phyloP scores from a whole-genome alignment of 2,329 filamentous ascomycete genomes.

The Calonectria hongkongensis region DNA sequence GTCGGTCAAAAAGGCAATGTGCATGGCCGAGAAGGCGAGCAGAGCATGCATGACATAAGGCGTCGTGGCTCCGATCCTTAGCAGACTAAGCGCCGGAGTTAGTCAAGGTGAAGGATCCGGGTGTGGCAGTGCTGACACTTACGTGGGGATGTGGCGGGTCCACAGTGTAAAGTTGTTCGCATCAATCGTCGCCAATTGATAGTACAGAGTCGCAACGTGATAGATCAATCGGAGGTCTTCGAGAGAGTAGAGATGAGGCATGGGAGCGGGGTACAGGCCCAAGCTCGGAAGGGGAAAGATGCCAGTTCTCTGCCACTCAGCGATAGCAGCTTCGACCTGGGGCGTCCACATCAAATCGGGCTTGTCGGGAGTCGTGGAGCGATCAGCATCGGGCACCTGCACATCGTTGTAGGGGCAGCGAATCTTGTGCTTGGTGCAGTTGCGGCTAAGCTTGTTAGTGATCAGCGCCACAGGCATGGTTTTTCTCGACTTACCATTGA shows the following conservation, averaged over 20 bases:
- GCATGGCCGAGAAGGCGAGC: slow-evolving; percentile 94
- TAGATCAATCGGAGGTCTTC: slow-evolving; percentile 92
- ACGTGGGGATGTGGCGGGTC: slow-evolving; percentile 95
- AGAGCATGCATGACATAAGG: slow-evolving; percentile 96
- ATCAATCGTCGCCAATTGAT: slow-evolving; percentile 85
- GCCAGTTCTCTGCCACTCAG: slow-evolving; percentile 88
- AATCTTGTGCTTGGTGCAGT: slow-evolving; percentile 99
- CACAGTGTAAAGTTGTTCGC: slow-evolving; percentile 92
- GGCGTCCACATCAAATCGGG: slow-evolving; percentile 89
- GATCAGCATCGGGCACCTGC: slow-evolving; percentile 77
- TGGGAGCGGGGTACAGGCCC: slow-evolving; percentile 83
- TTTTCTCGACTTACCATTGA: slow-evolving; percentile 83
- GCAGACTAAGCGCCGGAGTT: slow-evolving; percentile 56
- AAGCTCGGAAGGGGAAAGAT: slow-evolving; percentile 90
- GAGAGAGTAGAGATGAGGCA: slow-evolving; percentile 82
- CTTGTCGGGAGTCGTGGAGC: slow-evolving; percentile 76
- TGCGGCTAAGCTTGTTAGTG: slow-evolving; percentile 78
- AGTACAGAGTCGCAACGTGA: slow-evolving; percentile 90
- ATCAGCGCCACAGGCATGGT: not conserved
- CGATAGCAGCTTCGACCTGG: slow-evolving; percentile 87
- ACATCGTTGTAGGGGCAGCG: slow-evolving; percentile 98
- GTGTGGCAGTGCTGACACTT: slow-evolving; percentile 63
- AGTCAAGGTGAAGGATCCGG: slow-evolving; percentile 35
- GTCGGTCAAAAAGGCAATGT: slow-evolving; percentile 91
- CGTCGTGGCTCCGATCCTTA: slow-evolving; percentile 87